Percentiles rank a stretch among this genome's conserved stretches.
Evolutionary conservation across 129 eudicot species (phyloP).

Genomic region (Chrysanthemum lavandulifolium): DNA sequence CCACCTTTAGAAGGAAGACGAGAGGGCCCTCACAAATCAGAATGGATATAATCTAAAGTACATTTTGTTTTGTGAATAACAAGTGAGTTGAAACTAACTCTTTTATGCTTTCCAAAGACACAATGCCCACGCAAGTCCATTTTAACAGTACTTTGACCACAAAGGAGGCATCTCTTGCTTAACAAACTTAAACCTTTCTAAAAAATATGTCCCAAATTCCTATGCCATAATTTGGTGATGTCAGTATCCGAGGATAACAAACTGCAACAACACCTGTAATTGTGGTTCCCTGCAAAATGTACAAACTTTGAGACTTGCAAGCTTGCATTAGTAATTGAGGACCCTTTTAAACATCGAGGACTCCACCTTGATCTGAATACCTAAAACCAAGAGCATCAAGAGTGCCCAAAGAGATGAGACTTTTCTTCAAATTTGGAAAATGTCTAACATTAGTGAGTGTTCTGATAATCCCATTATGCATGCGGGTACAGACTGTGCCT

Average conservation of each 20-base stretch:
- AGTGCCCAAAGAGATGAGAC: not conserved
- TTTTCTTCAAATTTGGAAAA: not conserved
- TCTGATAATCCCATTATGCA: not conserved
- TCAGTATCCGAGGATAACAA: not conserved
- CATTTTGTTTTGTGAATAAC: no score
- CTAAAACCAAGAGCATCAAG: not conserved
- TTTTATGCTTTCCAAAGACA: not conserved
- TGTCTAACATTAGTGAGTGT: not conserved
- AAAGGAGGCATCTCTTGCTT: not conserved
- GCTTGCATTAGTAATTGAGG: not conserved
- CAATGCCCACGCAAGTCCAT: not conserved
- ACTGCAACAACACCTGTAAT: not conserved
- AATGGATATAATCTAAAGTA: no score
- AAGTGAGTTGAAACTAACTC: not conserved
- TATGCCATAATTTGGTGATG: not conserved
- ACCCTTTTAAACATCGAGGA: no score
- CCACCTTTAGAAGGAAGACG: no score
- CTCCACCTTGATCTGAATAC: not conserved
- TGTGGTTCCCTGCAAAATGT: not conserved
- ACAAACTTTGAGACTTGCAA: not conserved
- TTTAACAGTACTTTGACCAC: no score
- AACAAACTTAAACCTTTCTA: not conserved
- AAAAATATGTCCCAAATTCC: no score
- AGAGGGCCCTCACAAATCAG: no score
- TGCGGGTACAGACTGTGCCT: not conserved